Evolutionary conservation across 192 early-diverging fungal species (phyloP).

Genomic region (Podila verticillata): DNA sequence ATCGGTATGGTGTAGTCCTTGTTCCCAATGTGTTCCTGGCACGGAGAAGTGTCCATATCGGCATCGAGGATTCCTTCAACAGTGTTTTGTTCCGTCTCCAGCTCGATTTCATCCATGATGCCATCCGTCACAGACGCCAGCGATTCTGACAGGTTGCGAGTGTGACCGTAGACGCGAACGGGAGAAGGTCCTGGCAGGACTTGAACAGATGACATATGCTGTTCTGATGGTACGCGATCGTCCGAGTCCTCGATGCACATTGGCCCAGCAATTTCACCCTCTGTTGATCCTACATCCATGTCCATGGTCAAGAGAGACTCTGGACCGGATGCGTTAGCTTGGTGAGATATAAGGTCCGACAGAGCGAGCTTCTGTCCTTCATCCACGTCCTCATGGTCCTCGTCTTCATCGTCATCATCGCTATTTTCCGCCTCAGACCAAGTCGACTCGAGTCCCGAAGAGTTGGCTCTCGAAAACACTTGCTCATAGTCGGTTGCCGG

Average conservation of each 20-base stretch:
- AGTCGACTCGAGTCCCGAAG: conserved; percentile 12
- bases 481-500: conserved; percentile 15
- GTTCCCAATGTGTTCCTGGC: conserved; percentile 17
- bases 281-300: neutral
- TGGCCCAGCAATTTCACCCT: no score
- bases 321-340: neutral
- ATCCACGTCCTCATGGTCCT: neutral
- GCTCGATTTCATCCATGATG: neutral
- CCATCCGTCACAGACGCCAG: neutral
- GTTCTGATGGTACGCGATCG: no score
- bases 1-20: conserved; percentile 22
- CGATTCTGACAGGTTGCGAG: neutral
- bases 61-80: neutral
- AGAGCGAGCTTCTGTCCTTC: neutral
- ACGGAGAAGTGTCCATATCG: no score
- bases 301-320: conserved; percentile 3
- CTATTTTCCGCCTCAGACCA: conserved; percentile 6
- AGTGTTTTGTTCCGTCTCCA: neutral
- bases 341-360: neutral
- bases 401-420: conserved; percentile 5
- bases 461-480: conserved; percentile 30
- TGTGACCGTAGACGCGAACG: neutral
- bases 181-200: neutral
- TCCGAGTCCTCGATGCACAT: no score
- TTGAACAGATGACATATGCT: no score